Base-by-base conservation (phyloP, 495 filamentous ascomycete species). In the Neurospora africana region DNA sequence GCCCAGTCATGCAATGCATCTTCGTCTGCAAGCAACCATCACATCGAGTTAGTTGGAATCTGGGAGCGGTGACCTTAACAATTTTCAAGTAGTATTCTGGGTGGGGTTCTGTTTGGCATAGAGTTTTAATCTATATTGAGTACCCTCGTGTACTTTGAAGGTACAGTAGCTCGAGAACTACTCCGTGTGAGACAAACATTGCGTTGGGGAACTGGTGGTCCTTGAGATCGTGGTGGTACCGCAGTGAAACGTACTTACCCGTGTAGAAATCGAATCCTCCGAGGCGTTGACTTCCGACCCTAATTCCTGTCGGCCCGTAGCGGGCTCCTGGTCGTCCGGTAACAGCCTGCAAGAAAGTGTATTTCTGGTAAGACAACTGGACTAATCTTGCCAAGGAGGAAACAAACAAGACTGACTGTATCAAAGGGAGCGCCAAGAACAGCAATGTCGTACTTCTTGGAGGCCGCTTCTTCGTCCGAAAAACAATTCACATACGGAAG, bases 261-360 rank as follows among this genome's bases (percentile, higher is more conserved):
- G 77, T 80, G 71, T 78, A 80, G 10, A 78, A 72, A 68, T 77
- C 80, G 72, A 76, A 82, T 17, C 73, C 69, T 23, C 75, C 80
- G 21, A 73, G 47, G 5, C 79, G 71, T 69, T 74, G 69, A 68
- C 79, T 81, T 82, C 92, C 92, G 86, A 93, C 88, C 79, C 93
- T 86, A 76, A 95, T 95, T 35, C 91, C 91, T 68, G 86, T 89
- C 13, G 93, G 93, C 2, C 93, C 93, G 75, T 94, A 97, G 39
- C 93, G 87, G 40, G 92, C 93, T 68, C 93, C 93, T 6, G 93
- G 93, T 73, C 93, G 71, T 21, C 71, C 71, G 23, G 71, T 72
- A 3, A 69, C 65, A 17, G 53, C 53, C 53, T 61, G 23, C 27
- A 30, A 61, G 15, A 23, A 30, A 6, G 23, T 17, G 27, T 17